Evolutionary conservation across 805 yeast genomes (phyloP).

Genomic region (Metschnikowia bowlesiae): DNA sequence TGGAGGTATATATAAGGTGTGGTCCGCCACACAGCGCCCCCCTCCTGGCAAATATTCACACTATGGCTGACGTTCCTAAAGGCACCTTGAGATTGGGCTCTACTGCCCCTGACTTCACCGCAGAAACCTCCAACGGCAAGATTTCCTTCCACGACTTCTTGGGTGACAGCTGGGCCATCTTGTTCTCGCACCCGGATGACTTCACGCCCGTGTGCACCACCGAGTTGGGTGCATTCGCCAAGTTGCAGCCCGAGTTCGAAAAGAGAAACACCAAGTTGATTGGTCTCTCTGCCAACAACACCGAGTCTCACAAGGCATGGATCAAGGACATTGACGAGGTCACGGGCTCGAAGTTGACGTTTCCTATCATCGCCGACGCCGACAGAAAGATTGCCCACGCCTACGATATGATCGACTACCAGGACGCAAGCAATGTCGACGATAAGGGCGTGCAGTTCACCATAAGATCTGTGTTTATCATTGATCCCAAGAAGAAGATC

Average conservation of each 20-base stretch:
- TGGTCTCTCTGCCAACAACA: slow-evolving; percentile 83
- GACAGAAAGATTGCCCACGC: slow-evolving; percentile 78
- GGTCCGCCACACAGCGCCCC: background rate
- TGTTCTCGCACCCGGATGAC: slow-evolving; percentile 94
- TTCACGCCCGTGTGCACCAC: slow-evolving; percentile 97
- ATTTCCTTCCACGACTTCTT: slow-evolving; percentile 84
- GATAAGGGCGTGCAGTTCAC: slow-evolving; percentile 73
- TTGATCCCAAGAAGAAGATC: slow-evolving; percentile 86
- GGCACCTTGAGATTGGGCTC: slow-evolving; percentile 65
- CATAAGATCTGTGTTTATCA: slow-evolving; percentile 86
- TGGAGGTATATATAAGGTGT: background rate
- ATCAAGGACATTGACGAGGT: slow-evolving; percentile 87
- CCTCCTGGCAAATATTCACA: background rate
- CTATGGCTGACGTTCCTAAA: slow-evolving; percentile 13
- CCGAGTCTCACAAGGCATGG: slow-evolving; percentile 81
- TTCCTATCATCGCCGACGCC: slow-evolving; percentile 89
- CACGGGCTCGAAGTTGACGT: slow-evolving; percentile 68
- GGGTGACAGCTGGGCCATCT: slow-evolving; percentile 81
- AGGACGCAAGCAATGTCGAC: slow-evolving; percentile 68
- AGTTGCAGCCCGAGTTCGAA: slow-evolving; percentile 82
- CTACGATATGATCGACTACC: slow-evolving; percentile 86
- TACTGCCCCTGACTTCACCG: slow-evolving; percentile 82
- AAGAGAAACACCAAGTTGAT: slow-evolving; percentile 82
- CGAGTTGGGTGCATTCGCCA: slow-evolving; percentile 90
- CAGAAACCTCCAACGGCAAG: slow-evolving; percentile 76